Conservation (phyloP, 345 rosid genomes). For the Hevea brasiliensis region DNA sequence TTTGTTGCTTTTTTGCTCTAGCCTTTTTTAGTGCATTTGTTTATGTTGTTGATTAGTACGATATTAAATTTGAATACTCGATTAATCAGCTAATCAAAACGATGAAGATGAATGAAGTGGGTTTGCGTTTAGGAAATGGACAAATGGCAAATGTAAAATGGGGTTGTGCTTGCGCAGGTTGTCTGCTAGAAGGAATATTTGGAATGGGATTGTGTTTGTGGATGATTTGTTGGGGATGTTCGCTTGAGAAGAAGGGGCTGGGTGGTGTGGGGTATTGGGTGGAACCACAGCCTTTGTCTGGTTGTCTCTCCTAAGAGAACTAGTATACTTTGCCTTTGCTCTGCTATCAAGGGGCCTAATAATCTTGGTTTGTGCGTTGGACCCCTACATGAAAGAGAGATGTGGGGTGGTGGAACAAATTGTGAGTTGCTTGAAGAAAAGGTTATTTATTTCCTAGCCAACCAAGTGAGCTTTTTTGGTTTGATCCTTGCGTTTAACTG, state of each 20-base stretch:
- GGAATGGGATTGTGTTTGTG: conserved; percentile 19
- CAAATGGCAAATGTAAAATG: background rate
- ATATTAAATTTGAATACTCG: background rate
- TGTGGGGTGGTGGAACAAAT: too few relatives aligned
- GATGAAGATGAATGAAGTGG: too few relatives aligned
- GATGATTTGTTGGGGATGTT: conserved; percentile 25
- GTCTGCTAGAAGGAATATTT: conserved; percentile 37
- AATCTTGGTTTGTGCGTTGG: background rate
- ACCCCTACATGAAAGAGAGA: background rate
- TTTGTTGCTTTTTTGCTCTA: conserved; percentile 22
- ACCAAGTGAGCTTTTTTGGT: too few relatives aligned
- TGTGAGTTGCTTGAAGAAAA: too few relatives aligned
- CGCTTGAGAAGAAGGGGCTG: conserved; percentile 23
- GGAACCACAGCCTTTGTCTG: conserved; percentile 26
- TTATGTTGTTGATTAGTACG: background rate
- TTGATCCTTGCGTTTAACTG: too few relatives aligned
- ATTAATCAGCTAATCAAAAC: background rate
- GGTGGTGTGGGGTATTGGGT: conserved; percentile 9
- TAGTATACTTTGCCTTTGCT: conserved; percentile 11
- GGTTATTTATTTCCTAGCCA: too few relatives aligned
- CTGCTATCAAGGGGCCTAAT: conserved; percentile 14
- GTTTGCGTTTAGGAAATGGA: background rate
- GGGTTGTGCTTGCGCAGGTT: conserved; percentile 2
- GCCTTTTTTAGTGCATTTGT: background rate
- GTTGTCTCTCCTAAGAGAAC: background rate